Base-by-base conservation (phyloP, 148 eudicot genomes). In the Heliosperma pusillum region DNA sequence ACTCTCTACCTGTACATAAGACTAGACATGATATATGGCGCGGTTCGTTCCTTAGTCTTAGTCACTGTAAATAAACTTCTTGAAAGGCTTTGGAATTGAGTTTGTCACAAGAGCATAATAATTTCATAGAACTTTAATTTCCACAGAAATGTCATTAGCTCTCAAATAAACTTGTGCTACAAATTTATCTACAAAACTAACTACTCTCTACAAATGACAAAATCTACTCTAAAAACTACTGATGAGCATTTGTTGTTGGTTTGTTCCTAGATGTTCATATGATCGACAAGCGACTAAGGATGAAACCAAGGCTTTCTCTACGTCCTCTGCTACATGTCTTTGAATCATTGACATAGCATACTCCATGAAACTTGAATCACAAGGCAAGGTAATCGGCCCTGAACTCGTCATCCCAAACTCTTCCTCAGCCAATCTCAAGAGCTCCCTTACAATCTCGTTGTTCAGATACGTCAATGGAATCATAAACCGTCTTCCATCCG, bases 301-400 rank as follows among this genome's bases (percentile, higher is more conserved):
- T 47, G 59, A 30, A 7, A 75, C 56, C 13, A 75, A 15, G 29
- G 78, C 78, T 25, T 29, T 33, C 12, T 75, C 64, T 3, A 66
- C 15, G 16, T 75, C 78, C 62, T 52, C n/a, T 13, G 78, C 21
- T 20, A 66, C 78, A 66, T 72, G 62, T 66, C 76, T 79, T 74
- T 79, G 66, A 30, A 88, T 80, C 61, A 86, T 67, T 58, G 80
- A 72, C 29, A 86, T 26, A 10, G 70, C 66, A 25, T 82, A 78
- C 58, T 82, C 82, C 74, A 89, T 69, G 50, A 80, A 79, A 33
- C 56, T 50, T 13, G 88, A 77, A 33, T 85, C 88, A 69, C 86
- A 85, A 47, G 88, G 83, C 70, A 88, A 60, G 7, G 57, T 80
- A 27, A 88, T 88, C 4, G 86, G 83, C 21, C 86, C 85, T 17